Base-by-base conservation (phyloP, 2,329 filamentous ascomycete species). In the Epichloe brachyelytri region DNA sequence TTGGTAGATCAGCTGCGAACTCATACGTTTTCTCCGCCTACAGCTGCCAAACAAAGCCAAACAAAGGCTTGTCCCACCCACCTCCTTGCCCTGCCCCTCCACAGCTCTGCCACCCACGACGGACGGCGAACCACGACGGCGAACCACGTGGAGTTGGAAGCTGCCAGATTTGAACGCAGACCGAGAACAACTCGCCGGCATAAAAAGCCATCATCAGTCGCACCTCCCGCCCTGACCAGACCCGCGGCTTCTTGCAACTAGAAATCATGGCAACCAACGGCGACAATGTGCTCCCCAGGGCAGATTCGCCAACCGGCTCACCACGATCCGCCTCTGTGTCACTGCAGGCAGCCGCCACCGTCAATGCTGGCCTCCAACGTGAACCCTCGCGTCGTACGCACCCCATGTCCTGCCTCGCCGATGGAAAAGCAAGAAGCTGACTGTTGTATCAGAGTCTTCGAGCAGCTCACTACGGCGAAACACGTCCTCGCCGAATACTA, bases 311-410 rank as follows among this genome's bases (percentile, higher is more conserved):
- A 26, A 78, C 79, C 34, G 74, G 78, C 46, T 81, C 82, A 43
- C 78, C 80, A 38, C 75, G 83, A 58, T 80, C 80, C 47, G 78
- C 83, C 36, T 80, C 84, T 40, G 76, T 79, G 55, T 88, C 85
- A 14, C 75, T 93, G 10, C 85, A 86, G 63, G 86, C 85, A 48
- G 81, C 86, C 12, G 86, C 85, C 7, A 82, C 85, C 43, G 78
- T 90, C 66, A 91, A 91, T 63, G 84, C 86, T 30, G 80, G 86
- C 48, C 78, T 88, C 30, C 81, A 86, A 57, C 79, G 78, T 56
- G 79, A 85, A 60, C 72, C 78, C 39, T 77, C 78, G 12, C 68
- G 75, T 63, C 71, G 79, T 82, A 71, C 46, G 60, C 60, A 30
- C 38, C 60, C 26, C n/a, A 5, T 10, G 5, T 36, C 8, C 20